These are phyloP conservation scores for Aspergillus nomiae DNA, from an alignment of 2,329 filamentous ascomycete species.

Conservation along the genomic window DNA sequence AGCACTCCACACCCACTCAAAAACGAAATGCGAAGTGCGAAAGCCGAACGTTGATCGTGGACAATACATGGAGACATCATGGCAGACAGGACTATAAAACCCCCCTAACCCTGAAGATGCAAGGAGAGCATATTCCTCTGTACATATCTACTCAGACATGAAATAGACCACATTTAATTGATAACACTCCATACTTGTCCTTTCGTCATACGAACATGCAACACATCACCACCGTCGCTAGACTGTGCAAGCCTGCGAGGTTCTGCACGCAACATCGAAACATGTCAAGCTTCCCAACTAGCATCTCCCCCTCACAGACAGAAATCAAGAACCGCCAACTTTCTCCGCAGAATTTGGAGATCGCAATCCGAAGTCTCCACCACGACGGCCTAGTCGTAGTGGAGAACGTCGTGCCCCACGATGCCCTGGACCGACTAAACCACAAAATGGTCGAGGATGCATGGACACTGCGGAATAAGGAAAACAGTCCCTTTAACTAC, in stretches of 20 bases:
- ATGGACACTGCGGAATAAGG: slow-evolving; percentile 51
- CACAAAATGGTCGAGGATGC: slow-evolving; percentile 63
- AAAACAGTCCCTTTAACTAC: slow-evolving; percentile 63
- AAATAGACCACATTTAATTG: neutral
- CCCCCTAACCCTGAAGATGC: neutral
- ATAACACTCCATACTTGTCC: no score
- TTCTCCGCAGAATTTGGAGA: slow-evolving; percentile 55
- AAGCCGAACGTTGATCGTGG: neutral
- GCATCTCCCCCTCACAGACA: slow-evolving; percentile 41
- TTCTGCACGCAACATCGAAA: neutral
- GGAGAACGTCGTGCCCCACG: slow-evolving; percentile 54
- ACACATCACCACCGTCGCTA: neutral
- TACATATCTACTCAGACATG: neutral
- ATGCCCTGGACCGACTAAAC: slow-evolving; percentile 58
- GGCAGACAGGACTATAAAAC: neutral
- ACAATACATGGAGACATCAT: neutral
- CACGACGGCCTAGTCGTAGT: slow-evolving; percentile 60
- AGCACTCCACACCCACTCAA: neutral
- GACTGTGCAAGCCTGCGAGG: neutral
- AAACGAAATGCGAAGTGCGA: neutral
- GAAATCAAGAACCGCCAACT: slow-evolving; percentile 48
- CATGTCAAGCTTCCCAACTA: slow-evolving; percentile 26
- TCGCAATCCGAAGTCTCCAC: slow-evolving; percentile 55
- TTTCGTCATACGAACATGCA: neutral
- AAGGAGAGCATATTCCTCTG: neutral